phyloP scores from a whole-genome alignment of 1,139 yeast genomes.

The Debaryomyces sp. region DNA sequence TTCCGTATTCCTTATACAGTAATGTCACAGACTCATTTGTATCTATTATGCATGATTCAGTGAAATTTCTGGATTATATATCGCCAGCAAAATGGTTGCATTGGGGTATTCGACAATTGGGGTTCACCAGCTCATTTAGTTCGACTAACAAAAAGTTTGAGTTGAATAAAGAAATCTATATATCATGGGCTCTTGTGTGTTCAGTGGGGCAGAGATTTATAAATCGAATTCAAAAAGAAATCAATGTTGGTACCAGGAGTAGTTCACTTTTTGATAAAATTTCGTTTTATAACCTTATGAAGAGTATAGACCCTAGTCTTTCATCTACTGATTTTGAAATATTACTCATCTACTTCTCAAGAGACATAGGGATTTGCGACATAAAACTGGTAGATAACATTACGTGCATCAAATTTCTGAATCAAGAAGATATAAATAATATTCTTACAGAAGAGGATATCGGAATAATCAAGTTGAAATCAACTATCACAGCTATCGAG shows the following conservation, averaged over 20 bases:
- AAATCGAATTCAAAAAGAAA: slow-evolving; percentile 10
- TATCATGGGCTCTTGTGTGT: slow-evolving; percentile 26
- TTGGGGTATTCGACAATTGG: slow-evolving; percentile 16
- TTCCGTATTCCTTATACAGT: slow-evolving; percentile 27
- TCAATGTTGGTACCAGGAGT: slow-evolving; percentile 22
- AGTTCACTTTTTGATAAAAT: slow-evolving; percentile 22
- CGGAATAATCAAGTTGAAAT: slow-evolving; percentile 27
- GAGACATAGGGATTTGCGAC: slow-evolving; percentile 24
- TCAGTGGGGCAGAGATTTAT: slow-evolving; percentile 17
- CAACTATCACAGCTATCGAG: slow-evolving; percentile 22
- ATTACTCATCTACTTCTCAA: slow-evolving; percentile 25
- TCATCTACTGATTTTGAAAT: slow-evolving; percentile 26
- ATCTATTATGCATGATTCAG: background rate
- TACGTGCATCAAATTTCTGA: slow-evolving; percentile 27
- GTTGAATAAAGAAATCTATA: slow-evolving; percentile 26
- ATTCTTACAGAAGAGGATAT: slow-evolving; percentile 33
- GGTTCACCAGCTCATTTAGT: slow-evolving; percentile 8
- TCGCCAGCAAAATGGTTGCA: slow-evolving; percentile 17
- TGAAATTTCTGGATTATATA: slow-evolving; percentile 10
- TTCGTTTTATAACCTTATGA: slow-evolving; percentile 19
- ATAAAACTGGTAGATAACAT: slow-evolving; percentile 15
- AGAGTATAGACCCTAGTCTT: slow-evolving; percentile 14
- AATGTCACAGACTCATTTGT: slow-evolving; percentile 4
- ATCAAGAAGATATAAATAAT: background rate
- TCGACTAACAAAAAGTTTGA: slow-evolving; percentile 16